Evolutionary conservation across 306 rosid genomes (phyloP).

Genomic region (Quercus parvula): DNA sequence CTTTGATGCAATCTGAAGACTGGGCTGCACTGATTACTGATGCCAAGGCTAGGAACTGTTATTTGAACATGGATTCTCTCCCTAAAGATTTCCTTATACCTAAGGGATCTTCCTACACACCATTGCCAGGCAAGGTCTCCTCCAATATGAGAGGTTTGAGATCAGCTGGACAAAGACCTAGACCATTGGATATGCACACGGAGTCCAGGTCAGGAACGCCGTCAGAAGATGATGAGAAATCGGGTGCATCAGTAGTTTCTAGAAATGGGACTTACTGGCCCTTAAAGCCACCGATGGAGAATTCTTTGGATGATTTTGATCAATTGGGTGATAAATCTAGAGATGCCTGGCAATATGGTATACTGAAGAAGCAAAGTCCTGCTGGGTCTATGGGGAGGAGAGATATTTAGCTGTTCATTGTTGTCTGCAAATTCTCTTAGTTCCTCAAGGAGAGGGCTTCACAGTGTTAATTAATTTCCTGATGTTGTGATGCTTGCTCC

Average conservation of each 20-base stretch:
- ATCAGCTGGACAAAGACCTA: slow-evolving; percentile 70
- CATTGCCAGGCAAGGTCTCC: slow-evolving; percentile 60
- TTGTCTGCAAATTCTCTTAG: slow-evolving; percentile 27
- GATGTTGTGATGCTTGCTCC: slow-evolving; percentile 25
- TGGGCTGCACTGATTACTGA: slow-evolving; percentile 87
- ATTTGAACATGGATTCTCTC: slow-evolving; percentile 81
- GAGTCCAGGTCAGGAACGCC: slow-evolving; percentile 75
- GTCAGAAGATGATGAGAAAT: slow-evolving; percentile 82
- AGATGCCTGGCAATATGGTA: slow-evolving; percentile 77
- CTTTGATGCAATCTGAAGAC: slow-evolving; percentile 80
- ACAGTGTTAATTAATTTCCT: slow-evolving; percentile 17
- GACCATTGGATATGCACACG: slow-evolving; percentile 67
- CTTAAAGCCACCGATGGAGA: slow-evolving; percentile 48
- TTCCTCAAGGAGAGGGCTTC: slow-evolving; percentile 23
- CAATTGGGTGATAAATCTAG: slow-evolving; percentile 60
- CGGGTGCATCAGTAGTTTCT: slow-evolving; percentile 30
- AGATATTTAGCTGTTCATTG: slow-evolving; percentile 42
- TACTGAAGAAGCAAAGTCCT: slow-evolving; percentile 67
- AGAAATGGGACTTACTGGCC: slow-evolving; percentile 76
- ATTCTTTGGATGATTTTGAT: slow-evolving; percentile 63
- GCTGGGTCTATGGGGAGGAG: slow-evolving; percentile 69
- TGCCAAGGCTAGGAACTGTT: slow-evolving; percentile 82
- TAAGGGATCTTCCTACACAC: slow-evolving; percentile 52
- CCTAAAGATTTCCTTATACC: slow-evolving; percentile 76
- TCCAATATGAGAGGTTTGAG: slow-evolving; percentile 70